phyloP scores from a whole-genome alignment of 192 early-diverging fungal species.

The Coemansia furcata region DNA sequence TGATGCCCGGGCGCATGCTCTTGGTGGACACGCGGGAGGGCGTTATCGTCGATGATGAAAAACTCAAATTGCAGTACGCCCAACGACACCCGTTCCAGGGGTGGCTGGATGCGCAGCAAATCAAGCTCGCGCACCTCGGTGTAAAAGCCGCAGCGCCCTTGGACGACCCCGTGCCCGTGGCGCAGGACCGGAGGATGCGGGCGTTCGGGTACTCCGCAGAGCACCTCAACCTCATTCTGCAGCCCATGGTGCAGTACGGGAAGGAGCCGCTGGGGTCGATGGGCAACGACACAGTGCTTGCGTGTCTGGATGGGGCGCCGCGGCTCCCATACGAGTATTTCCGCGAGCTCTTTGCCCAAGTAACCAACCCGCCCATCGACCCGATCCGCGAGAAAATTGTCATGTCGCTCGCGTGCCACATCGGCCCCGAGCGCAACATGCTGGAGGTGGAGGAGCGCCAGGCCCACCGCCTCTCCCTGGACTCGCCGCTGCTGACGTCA shows the following conservation, averaged over 20 bases:
- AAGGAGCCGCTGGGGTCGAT: constrained; percentile 98
- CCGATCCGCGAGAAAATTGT: constrained; percentile 98
- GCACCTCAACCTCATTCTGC: constrained; percentile 83
- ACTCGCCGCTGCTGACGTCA: constrained; percentile 84
- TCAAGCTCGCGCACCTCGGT: constrained; percentile 64
- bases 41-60: constrained; percentile 84
- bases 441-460: constrained; percentile 81
- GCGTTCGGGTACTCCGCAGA: constrained; percentile 93
- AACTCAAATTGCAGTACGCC: constrained; percentile 79
- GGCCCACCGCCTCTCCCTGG: constrained; percentile 73
- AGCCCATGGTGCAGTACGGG: constrained; percentile 86
- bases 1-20: constrained; percentile 96
- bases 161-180: constrained; percentile 59
- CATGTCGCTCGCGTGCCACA: constrained; percentile 94
- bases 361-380: constrained; percentile 98
- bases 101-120: constrained; percentile 85
- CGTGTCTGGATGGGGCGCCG: constrained; percentile 85
- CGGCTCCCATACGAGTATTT: constrained; percentile 96
- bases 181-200: constrained; percentile 74
- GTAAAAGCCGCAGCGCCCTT: constrained; percentile 7
- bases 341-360: constrained; percentile 96
- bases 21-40: constrained; percentile 93
- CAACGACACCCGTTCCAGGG: constrained; percentile 68
- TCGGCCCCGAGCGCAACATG: constrained; percentile 93
- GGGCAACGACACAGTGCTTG: constrained; percentile 95